Evolutionary conservation across 345 rosid species (phyloP).

Genomic region (Clarkia xantiana): DNA sequence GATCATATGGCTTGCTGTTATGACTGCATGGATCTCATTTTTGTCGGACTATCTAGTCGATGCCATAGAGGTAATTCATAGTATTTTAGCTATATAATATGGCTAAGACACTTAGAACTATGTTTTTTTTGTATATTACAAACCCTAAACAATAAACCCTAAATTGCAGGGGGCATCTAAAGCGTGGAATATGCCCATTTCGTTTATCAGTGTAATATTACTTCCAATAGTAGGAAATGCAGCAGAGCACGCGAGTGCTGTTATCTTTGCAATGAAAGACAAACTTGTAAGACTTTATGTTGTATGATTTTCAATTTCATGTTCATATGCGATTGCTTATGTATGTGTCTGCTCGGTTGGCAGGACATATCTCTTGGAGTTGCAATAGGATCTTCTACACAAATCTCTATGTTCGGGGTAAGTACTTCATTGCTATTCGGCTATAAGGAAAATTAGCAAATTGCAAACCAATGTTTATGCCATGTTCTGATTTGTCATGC

Average conservation of each 20-base stretch:
- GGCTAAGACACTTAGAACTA: too few species aligned
- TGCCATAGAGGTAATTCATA: constrained; percentile 53
- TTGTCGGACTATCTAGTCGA: constrained; percentile 83
- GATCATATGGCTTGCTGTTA: constrained; percentile 62
- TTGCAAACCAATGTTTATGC: neutral
- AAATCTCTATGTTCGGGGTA: constrained; percentile 94
- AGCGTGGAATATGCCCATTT: constrained; percentile 60
- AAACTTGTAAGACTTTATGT: constrained; percentile 49
- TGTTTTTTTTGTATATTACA: too few species aligned
- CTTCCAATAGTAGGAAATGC: constrained; percentile 98
- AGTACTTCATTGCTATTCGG: constrained; percentile 14
- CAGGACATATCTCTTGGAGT: constrained; percentile 95
- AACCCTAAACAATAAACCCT: too few species aligned
- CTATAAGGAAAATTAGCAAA: neutral
- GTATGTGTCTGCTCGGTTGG: constrained; percentile 5
- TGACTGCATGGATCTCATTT: constrained; percentile 85
- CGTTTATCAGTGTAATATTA: constrained; percentile 85
- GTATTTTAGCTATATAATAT: too few species aligned
- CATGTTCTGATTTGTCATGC: neutral
- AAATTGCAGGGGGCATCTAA: constrained; percentile 60
- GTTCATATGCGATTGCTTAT: neutral
- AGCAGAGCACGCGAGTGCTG: constrained; percentile 91
- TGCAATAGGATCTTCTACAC: constrained; percentile 95
- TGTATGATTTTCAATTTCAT: neutral
- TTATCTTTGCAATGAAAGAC: constrained; percentile 95